Evolutionary conservation across 1,284 basidiomycete species (phyloP), one percentile per base, ranked within the genome.

Genomic region (Ustilago tritici): DNA sequence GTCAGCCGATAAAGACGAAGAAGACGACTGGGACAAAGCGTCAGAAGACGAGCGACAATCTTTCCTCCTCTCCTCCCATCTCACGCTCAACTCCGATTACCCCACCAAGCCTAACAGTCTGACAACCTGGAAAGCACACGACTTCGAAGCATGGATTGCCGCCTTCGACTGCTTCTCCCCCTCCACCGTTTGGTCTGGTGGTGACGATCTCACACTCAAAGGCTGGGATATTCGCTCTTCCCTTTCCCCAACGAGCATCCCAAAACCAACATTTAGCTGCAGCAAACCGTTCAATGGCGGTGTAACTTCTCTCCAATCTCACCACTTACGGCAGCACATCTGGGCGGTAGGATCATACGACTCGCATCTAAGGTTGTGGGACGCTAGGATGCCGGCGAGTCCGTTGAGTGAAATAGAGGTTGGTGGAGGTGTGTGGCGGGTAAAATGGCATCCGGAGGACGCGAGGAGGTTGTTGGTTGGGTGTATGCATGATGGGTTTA

Each of bases 401-500:
- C 91, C 94, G 0, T 70, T 98, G 3, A 86, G 87, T 0, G 88
- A 90, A 47, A 89, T 90, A 17, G 89, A 92, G 59, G 91, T 95
- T 0, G 94, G 94, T 1, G 97, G 97, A 2, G 97, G 97, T 2
- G 92, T 92, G 12, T 99, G 97, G 97, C 90, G 97, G 17, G 91
- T 95, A 56, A 96, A 97, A 86, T 99, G 95, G 94, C 95, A 98
- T 86, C 94, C 95, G 0, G 89, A 88, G 1, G 61, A 80, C 40
- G 73, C 89, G 1, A 72, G 82, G 3, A 89, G 92, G 43, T 88
- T 99, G 1, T 89, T 98, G 34, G 91, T 95, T 11, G 97, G 95
- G 0, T 94, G 93, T 84, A 99, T 99, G 97, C 95, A 98, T 84
- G 95, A 94, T 74, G 96, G 97, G 1, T 96, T 95, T 89, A 96